Base-by-base conservation (phyloP, 352 stramenopile genomes). In the Globisporangium apiculatum region DNA sequence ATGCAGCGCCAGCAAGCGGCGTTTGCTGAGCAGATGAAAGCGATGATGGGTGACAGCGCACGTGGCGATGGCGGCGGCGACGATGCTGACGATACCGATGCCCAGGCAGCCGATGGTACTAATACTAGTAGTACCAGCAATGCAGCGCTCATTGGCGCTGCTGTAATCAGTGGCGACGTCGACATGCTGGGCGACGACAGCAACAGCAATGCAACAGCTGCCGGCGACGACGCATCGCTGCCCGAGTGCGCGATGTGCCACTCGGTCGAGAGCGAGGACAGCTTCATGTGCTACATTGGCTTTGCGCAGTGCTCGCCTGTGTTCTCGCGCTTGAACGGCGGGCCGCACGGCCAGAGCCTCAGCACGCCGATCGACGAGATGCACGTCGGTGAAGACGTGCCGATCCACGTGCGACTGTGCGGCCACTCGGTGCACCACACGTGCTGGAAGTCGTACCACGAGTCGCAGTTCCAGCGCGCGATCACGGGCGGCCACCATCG, bases 371-470 rank as follows among this genome's bases (percentile, higher is more conserved):
- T 91, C 65, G 85, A 94, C 48, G 85, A 94, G 41, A 94, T 94
- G 85, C 82, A 92, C 55, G 57, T 90, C 4, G 83, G 83, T 15
- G 78, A 92, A 71, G 83, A 92, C 37, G 83, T 89, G 10, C 83
- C 83, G 1, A 78, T 91, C 49, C 77, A 94, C 63, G 72, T 96
- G 18, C 78, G 82, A 2, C 63, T 94, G 24, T 99, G 96, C 68
- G 94, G 96, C 9, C 96, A 99, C 74, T 94, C 91, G 36, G 94
- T 98, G 41, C 96, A 99, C 69, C 76, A 97, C 51, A 87, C 72
- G 38, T 99, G 96, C 69, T 97, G 96, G 69, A 89, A 98, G 69
- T 93, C 89, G 35, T 98, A 98, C 53, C 95, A 95, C 51, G 82
- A 96, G 7, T 98, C 94, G 15, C 81, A 98, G 41, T 96, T 98